Percentiles rank a stretch among this genome's conserved stretches.
phyloP scores from a whole-genome alignment of 352 stramenopile species.

The Pythium chondricola region DNA sequence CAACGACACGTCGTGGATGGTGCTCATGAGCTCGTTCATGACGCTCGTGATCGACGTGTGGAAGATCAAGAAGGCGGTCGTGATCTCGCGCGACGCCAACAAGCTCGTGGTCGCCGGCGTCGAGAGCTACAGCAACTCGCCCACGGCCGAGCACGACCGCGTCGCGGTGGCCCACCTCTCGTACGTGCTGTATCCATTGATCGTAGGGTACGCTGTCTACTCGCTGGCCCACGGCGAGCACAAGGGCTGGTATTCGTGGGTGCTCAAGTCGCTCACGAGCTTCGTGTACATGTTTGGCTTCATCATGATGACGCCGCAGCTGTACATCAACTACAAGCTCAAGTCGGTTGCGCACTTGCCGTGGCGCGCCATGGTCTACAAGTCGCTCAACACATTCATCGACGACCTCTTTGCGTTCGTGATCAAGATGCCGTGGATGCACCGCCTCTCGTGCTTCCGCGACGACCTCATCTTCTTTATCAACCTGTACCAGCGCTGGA shows the following conservation, averaged over 20 bases:
- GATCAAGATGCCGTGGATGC: slow-evolving; percentile 98
- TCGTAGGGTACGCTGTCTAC: slow-evolving; percentile 93
- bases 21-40: slow-evolving; percentile 85
- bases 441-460: slow-evolving; percentile 96
- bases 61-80: slow-evolving; percentile 93
- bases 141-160: slow-evolving; percentile 79
- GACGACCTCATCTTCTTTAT: slow-evolving; percentile 99
- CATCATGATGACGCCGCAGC: slow-evolving; percentile 98
- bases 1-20: slow-evolving; percentile 95
- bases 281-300: slow-evolving; percentile 99
- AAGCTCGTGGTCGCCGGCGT: slow-evolving; percentile 78
- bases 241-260: slow-evolving; percentile 97
- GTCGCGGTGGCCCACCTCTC: slow-evolving; percentile 79
- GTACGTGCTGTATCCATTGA: slow-evolving; percentile 81
- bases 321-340: slow-evolving; percentile 99
- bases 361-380: slow-evolving; percentile 98
- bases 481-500: slow-evolving; percentile 98
- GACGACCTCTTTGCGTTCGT: slow-evolving; percentile 97
- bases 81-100: slow-evolving; percentile 72
- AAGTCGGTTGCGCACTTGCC: slow-evolving; percentile 95
- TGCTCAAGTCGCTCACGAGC: slow-evolving; percentile 94
- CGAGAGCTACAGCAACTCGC: slow-evolving; percentile 77
- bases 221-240: slow-evolving; percentile 92
- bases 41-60: slow-evolving; percentile 86
- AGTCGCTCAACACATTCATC: slow-evolving; percentile 98